Base-by-base conservation (phyloP, 371 early-diverging fungal genomes). In the Gilbertella persicaria region DNA sequence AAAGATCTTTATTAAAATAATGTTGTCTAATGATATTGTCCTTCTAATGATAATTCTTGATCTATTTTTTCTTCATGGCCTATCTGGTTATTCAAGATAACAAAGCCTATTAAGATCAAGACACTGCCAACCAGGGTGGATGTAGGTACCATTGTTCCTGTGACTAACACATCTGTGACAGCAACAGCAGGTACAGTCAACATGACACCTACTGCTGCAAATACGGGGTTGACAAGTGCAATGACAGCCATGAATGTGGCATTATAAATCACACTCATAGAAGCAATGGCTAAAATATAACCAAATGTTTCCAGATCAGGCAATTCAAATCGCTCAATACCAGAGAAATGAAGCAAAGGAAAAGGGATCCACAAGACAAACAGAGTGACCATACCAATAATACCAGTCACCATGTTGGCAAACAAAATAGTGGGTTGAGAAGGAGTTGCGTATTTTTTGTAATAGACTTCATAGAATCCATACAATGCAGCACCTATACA, bases 141-240 rank as follows among this genome's bases (percentile, higher is more conserved):
- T 42, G 63, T 57, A 6, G 79, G 68, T 19, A 83, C 70, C 63
- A 74, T 67, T 9, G 73, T 67, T 25, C 80, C 79, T 35, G 79
- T 79, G 13, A 78, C 64, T 2, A 75, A 28, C 41, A 86, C 72
- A 56, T 88, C 88, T 1, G 79, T 75, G 2, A 86, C 58, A 5
- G 91, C 88, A 35, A 90, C 87, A 23, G 82, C 71, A 12, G 92
- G 92, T 26, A 91, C 84, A 3, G 93, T 91, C 28, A 90, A 73
- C 91, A 92, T 89, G 13, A 89, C 79, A 24, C 91, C 91, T 12
- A 92, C 83, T 28, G 91, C 84, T 2, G 91, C 93, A 79, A 90
- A 90, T 14, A 90, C 82, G 2, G 93, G 93, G 29, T 82, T 84
- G 13, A 87, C 88, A 23, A 89, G 68, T 1, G 89, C 84, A 55